These are phyloP conservation scores for Pochonia chlamydosporia DNA, from an alignment of 2,329 filamentous ascomycete genomes.

Conservation along the genomic window DNA sequence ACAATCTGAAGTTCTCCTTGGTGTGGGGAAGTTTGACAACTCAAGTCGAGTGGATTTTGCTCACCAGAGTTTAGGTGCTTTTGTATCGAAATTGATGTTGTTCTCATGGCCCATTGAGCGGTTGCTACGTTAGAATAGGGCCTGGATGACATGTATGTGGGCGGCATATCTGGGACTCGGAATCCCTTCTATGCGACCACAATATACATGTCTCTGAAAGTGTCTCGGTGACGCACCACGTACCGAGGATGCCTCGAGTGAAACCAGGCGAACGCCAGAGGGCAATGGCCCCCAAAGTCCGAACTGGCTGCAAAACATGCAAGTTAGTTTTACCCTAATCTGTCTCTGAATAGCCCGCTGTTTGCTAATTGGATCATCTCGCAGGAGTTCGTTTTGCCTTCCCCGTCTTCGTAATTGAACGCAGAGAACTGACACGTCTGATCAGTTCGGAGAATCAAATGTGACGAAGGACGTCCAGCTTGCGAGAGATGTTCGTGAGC, in stretches of 20 bases:
- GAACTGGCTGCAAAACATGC: slow-evolving; percentile 10
- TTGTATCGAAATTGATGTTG: background rate
- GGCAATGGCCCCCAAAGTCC: slow-evolving; percentile 9
- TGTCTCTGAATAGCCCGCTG: too few species aligned
- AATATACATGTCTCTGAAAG: background rate
- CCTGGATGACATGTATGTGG: background rate
- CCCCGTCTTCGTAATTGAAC: background rate
- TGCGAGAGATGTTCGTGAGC: slow-evolving; percentile 7
- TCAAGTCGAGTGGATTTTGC: background rate
- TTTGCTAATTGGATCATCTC: background rate
- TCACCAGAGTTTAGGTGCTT: background rate
- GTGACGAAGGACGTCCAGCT: slow-evolving; percentile 6
- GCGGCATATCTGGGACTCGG: background rate
- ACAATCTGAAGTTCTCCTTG: background rate
- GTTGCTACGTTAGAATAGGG: too few species aligned
- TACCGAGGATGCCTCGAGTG: slow-evolving; percentile 6
- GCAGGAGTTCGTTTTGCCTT: background rate
- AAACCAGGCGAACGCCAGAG: slow-evolving; percentile 8
- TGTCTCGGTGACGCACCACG: background rate
- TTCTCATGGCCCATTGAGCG: too few species aligned
- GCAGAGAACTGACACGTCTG: background rate
- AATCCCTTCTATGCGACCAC: background rate
- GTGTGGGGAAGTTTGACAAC: background rate
- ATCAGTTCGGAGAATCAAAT: slow-evolving; percentile 10
- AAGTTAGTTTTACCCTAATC: slow-evolving; percentile 6